Evolutionary conservation across 75 land plant species (phyloP).

Genomic region (Larix kaempferi): DNA sequence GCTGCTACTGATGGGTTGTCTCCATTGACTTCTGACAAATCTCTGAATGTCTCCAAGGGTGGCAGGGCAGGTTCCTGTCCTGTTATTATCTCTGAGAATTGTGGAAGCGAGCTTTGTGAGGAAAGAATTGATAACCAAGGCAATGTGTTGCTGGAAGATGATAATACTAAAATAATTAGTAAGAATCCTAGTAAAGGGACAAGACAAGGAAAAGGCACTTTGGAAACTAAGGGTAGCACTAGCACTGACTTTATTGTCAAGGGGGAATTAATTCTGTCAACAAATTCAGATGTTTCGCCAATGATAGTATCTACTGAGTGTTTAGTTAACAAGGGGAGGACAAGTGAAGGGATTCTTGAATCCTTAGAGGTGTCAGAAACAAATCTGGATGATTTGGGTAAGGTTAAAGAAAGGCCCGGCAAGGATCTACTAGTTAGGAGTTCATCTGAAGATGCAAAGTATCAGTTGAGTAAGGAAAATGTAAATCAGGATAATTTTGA

Average conservation of each 20-base stretch:
- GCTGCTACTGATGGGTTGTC: slow-evolving; percentile 5
- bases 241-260: neutral
- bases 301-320: neutral
- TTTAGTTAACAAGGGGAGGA: neutral
- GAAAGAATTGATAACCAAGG: neutral
- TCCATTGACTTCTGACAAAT: slow-evolving; percentile 6
- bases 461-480: neutral
- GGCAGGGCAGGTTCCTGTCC: neutral
- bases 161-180: neutral
- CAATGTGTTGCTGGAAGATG: neutral
- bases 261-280: neutral
- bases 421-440: neutral
- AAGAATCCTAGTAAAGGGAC: slow-evolving; percentile 1
- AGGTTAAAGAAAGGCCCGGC: neutral
- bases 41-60: neutral
- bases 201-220: neutral
- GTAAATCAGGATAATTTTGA: slow-evolving; percentile 1
- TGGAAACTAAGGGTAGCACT: neutral
- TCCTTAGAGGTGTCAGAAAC: neutral
- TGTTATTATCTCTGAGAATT: neutral
- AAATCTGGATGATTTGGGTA: neutral
- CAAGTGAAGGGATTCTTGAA: neutral
- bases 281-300: neutral
- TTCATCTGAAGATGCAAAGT: neutral
- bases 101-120: neutral